Evolutionary conservation across 257 asterid species (phyloP).

Genomic region (Cinchona pubescens): DNA sequence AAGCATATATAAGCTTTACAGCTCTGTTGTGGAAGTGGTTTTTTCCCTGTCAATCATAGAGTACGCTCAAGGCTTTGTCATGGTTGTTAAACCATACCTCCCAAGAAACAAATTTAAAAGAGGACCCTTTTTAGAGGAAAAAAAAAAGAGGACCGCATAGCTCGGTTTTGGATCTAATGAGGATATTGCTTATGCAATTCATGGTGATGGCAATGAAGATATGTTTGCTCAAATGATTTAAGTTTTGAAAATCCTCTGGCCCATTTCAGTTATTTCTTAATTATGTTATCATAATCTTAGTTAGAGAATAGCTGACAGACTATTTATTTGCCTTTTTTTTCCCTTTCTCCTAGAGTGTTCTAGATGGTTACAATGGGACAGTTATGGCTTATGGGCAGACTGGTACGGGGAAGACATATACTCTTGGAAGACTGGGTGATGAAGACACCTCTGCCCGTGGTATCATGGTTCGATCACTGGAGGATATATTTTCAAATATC

Average conservation of each 20-base stretch:
- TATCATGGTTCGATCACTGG: slow-evolving; percentile 98
- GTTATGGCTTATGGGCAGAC: slow-evolving; percentile 99
- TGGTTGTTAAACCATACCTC: background rate
- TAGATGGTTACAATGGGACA: slow-evolving; percentile 97
- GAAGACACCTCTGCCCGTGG: slow-evolving; percentile 99
- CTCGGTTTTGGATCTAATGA: background rate
- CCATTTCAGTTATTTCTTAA: slow-evolving; percentile 1
- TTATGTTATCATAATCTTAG: slow-evolving; percentile 3
- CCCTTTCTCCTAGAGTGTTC: slow-evolving; percentile 61
- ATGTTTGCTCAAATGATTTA: background rate
- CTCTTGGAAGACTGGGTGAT: slow-evolving; percentile 94
- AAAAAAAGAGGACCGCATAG: background rate
- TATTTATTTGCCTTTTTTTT: slow-evolving; percentile 10
- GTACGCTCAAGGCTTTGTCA: background rate
- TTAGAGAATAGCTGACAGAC: background rate
- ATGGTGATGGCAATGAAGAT: background rate
- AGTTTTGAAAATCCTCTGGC: background rate
- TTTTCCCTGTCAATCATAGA: background rate
- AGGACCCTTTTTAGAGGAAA: background rate
- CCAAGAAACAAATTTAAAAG: background rate
- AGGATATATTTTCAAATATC: slow-evolving; percentile 83
- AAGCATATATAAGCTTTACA: background rate
- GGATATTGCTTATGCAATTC: background rate
- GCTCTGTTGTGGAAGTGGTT: too few species aligned
- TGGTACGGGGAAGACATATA: slow-evolving; percentile 97